phyloP scores from a whole-genome alignment of 163 green algal genomes.

The Trebouxiophyceae sp. region DNA sequence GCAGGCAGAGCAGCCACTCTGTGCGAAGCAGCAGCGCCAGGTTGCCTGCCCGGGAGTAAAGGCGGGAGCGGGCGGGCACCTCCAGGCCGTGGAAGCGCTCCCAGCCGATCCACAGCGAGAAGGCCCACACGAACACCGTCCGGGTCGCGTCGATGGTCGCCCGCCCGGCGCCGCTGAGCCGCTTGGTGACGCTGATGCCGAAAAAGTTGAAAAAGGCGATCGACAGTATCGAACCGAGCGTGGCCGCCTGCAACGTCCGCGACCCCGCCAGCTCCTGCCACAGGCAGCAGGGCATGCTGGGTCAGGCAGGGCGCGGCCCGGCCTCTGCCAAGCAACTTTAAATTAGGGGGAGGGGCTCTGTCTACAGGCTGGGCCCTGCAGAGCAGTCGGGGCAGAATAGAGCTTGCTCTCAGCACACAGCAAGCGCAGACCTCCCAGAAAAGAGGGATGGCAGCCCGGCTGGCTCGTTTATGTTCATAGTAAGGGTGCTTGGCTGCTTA shows the following conservation, averaged over 20 bases:
- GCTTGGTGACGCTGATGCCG: constrained; percentile 55
- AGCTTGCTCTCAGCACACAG: no score
- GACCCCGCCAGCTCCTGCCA: constrained; percentile 31
- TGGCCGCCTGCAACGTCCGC: constrained; percentile 29
- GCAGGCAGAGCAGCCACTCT: background rate
- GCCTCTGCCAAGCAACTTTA: no score
- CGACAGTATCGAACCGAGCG: constrained; percentile 39
- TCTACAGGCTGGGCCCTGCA: no score
- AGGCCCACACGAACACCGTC: constrained; percentile 21
- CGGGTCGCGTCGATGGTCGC: constrained; percentile 49
- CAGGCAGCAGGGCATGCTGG: no score
- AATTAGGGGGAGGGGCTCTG: no score
- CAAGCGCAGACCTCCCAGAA: no score
- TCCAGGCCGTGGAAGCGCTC: constrained; percentile 69
- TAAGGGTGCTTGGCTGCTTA: no score
- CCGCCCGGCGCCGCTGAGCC: constrained; percentile 59
- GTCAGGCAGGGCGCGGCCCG: no score
- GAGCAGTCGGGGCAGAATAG: no score
- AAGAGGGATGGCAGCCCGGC: no score
- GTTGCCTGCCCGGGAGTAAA: background rate
- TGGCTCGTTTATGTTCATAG: no score
- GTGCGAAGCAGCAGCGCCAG: background rate
- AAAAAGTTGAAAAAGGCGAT: constrained; percentile 84
- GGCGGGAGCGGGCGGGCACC: constrained; percentile 7
- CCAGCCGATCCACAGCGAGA: constrained; percentile 64